Conservation (phyloP, 768 basidiomycete species). For the Ramaria sp. region DNA sequence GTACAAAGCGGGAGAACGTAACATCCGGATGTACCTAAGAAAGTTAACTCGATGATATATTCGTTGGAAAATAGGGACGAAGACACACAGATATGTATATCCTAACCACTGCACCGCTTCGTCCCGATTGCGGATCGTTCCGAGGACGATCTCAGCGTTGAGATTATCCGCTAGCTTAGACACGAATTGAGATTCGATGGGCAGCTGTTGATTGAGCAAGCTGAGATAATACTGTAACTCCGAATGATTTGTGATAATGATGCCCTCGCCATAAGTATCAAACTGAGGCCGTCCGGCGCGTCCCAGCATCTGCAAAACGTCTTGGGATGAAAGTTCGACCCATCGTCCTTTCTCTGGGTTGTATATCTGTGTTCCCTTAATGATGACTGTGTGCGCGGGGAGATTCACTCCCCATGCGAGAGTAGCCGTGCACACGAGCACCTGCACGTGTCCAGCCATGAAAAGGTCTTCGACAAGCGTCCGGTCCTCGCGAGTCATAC, state of each 20-base stretch:
- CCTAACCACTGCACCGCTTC: slow-evolving; percentile 98
- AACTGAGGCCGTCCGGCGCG: slow-evolving; percentile 95
- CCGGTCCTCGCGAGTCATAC: slow-evolving; percentile 88
- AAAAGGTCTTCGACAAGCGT: slow-evolving; percentile 91
- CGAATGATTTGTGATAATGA: slow-evolving; percentile 96
- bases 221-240: slow-evolving; percentile 96
- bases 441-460: slow-evolving; percentile 83
- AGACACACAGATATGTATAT: slow-evolving; percentile 78
- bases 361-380: slow-evolving; percentile 99
- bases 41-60: slow-evolving; percentile 11
- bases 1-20: slow-evolving; percentile 80
- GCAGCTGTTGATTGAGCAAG: slow-evolving; percentile 92
- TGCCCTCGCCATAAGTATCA: slow-evolving; percentile 94
- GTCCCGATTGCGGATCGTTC: slow-evolving; percentile 88
- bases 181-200: slow-evolving; percentile 94
- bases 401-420: slow-evolving; percentile 99
- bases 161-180: slow-evolving; percentile 87
- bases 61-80: slow-evolving; percentile 1
- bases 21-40: slow-evolving; percentile 85
- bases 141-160: slow-evolving; percentile 95
- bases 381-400: slow-evolving; percentile 95
- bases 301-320: slow-evolving; percentile 97
- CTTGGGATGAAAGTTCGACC: slow-evolving; percentile 92
- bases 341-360: slow-evolving; percentile 98
- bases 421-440: slow-evolving; percentile 93